A percentile compares a stretch with the other conserved stretches of the same genome.
Conservation (phyloP, 2,329 filamentous ascomycete species). For the Colletotrichum gloeosporioides region DNA sequence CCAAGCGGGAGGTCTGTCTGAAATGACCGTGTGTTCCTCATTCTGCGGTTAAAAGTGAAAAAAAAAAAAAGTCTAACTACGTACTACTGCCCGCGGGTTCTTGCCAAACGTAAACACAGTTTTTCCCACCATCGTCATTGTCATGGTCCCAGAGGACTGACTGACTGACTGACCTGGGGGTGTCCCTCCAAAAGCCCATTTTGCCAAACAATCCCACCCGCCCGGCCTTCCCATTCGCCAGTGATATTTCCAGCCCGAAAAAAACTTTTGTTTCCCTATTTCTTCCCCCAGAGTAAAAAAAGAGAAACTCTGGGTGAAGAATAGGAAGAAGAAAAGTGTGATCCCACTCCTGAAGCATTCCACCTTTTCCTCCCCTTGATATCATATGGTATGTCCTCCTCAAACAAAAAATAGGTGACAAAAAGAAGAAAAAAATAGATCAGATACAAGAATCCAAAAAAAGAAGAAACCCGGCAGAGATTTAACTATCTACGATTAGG, state of each 20-base stretch:
- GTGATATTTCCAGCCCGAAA: not conserved
- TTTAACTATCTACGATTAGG: conserved; percentile 23
- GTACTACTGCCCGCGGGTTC: not conserved
- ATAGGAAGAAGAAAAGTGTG: not conserved
- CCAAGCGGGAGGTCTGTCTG: not conserved
- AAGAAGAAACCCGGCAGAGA: not conserved
- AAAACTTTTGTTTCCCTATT: not conserved
- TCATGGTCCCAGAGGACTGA: not conserved
- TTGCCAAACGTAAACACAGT: not conserved
- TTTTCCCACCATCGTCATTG: not conserved
- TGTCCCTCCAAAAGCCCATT: not conserved
- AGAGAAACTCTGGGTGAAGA: too few species aligned
- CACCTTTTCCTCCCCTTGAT: conserved; percentile 23
- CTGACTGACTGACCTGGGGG: not conserved
- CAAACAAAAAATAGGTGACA: not conserved
- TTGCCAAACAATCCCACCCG: not conserved
- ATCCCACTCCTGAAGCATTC: not conserved
- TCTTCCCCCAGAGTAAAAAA: too few species aligned
- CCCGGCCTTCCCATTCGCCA: not conserved
- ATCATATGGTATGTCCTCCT: conserved; percentile 23
- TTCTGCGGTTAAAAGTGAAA: not conserved
- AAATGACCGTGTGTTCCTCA: conserved; percentile 13
- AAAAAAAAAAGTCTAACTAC: conserved; percentile 11
- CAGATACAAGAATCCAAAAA: not conserved
- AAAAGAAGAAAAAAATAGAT: not conserved